These are phyloP conservation scores for Graphium sp. DNA, from an alignment of 2,329 filamentous ascomycete genomes.

Conservation along the genomic window DNA sequence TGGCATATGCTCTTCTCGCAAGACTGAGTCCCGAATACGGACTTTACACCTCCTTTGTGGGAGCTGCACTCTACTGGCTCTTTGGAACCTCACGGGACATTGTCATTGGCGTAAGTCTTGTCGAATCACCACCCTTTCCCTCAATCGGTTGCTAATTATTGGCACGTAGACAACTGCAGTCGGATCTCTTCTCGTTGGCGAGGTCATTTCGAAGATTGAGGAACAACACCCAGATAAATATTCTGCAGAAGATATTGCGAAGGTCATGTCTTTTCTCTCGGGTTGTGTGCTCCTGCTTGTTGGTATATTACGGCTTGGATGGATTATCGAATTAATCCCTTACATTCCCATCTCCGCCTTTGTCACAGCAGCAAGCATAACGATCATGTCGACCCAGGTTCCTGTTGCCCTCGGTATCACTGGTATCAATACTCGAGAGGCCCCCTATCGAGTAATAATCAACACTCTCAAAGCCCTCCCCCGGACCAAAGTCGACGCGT, in stretches of 20 bases:
- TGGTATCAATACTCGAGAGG: constrained; percentile 23
- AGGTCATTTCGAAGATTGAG: constrained; percentile 21
- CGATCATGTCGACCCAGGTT: constrained; percentile 29
- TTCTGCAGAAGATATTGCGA: constrained; percentile 21
- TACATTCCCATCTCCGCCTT: constrained; percentile 31
- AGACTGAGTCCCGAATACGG: constrained; percentile 52
- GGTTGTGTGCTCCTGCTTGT: constrained; percentile 24
- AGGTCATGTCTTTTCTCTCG: constrained; percentile 24
- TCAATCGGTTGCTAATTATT: constrained; percentile 1
- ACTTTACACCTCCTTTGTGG: constrained; percentile 70
- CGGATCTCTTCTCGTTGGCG: constrained; percentile 31
- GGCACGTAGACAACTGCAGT: constrained; percentile 33
- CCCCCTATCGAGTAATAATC: constrained; percentile 26
- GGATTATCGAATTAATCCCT: constrained; percentile 33
- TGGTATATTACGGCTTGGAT: constrained; percentile 28
- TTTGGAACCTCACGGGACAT: constrained; percentile 79
- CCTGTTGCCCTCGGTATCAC: constrained; percentile 24
- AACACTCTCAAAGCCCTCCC: constrained; percentile 21
- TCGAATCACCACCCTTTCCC: fast-evolving
- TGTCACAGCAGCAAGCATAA: constrained; percentile 31
- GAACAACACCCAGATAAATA: constrained; percentile 15
- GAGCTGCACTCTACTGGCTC: constrained; percentile 65
- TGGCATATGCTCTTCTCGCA: constrained; percentile 64
- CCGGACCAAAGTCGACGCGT: constrained; percentile 43
- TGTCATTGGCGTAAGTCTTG: constrained; percentile 44